Evolutionary conservation across 805 yeast genomes (phyloP), one percentile per base, ranked within the genome.

Genomic region (Metschnikowia kofuensis): DNA sequence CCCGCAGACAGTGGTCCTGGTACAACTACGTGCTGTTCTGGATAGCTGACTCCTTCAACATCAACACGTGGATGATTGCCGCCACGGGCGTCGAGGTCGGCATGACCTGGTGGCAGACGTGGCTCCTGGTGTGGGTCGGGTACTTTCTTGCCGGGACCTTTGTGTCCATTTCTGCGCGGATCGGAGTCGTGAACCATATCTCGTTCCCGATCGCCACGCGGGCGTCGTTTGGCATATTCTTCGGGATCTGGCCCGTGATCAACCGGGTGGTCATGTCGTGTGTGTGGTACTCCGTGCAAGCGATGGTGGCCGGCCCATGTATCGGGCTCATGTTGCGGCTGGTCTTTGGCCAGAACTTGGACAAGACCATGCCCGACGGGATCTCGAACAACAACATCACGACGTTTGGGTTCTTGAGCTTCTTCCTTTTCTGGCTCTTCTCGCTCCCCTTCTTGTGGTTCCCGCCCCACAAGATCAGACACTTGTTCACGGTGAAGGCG

Each of bases 61-160:
- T 89, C 62, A 89, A 87, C 65, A 88, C 96, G 6, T 89, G 92
- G 89, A 90, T 87, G 72, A 88, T 89, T 58, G 96, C 96, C 2
- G 83, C 92, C 8, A 86, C 96, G 0, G 96, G 96, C 59, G 67
- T 72, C 34, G 84, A 86, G 49, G 73, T 76, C 46, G 80, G 83
- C 21, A 70, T 89, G 67, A 79, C 84, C 14, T 89, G 96, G 96
- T 89, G 96, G 95, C 90, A 84, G 62, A 83, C 87, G 11, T 89
- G 96, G 95, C 69, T 89, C 35, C 80, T 94, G 1, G 94, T 89
- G 27, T 88, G 96, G 94, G 53, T 89, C 14, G 96, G 96, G 7
- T 89, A 89, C 65, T 61, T 75, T 15, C 66, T 87, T 41, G 82
- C 87, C 52, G 94, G 87, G 52, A 56, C 77, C 1, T 87, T 89